phyloP scores from a whole-genome alignment of 2,329 filamentous ascomycete genomes.

The Aspergillus pseudoglaucus region DNA sequence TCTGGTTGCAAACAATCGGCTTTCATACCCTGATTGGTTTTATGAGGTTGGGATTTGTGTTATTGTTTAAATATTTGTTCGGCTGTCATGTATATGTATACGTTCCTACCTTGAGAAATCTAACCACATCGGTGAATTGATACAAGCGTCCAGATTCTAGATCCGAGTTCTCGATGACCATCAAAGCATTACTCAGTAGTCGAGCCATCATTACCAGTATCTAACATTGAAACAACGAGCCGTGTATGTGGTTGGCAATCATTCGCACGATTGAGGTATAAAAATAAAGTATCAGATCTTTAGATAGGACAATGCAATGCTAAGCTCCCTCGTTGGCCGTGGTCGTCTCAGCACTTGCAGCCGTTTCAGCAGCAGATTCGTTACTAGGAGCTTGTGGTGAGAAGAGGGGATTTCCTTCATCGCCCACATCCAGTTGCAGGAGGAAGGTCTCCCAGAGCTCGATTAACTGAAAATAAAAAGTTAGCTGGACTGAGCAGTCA shows the following conservation, averaged over 20 bases:
- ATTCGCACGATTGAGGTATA: not conserved
- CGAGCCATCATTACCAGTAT: too few species aligned
- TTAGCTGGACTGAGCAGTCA: constrained; percentile 2
- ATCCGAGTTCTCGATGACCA: too few species aligned
- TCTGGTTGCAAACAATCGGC: not conserved
- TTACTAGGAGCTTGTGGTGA: constrained; percentile 20
- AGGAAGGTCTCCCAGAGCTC: constrained; percentile 99
- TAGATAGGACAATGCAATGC: constrained; percentile 9
- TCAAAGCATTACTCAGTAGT: not conserved
- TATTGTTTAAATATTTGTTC: constrained; percentile 10
- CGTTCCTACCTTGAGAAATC: not conserved
- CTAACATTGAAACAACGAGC: not conserved
- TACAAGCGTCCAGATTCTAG: too few species aligned
- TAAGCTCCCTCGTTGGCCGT: constrained; percentile 14
- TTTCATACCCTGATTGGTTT: constrained; percentile 4
- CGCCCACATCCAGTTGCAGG: constrained; percentile 89
- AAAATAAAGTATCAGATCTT: constrained; percentile 2
- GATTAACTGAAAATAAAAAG: constrained; percentile 49
- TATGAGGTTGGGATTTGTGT: not conserved
- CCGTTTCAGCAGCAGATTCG: constrained; percentile 13
- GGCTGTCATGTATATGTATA: constrained; percentile 9
- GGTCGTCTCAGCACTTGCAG: constrained; percentile 5
- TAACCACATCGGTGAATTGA: not conserved
- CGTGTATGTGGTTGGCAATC: not conserved
- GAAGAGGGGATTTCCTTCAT: constrained; percentile 58